These are phyloP conservation scores for Berberis vulgaris DNA, from an alignment of 164 flowering plant species.

Conservation along the genomic window DNA sequence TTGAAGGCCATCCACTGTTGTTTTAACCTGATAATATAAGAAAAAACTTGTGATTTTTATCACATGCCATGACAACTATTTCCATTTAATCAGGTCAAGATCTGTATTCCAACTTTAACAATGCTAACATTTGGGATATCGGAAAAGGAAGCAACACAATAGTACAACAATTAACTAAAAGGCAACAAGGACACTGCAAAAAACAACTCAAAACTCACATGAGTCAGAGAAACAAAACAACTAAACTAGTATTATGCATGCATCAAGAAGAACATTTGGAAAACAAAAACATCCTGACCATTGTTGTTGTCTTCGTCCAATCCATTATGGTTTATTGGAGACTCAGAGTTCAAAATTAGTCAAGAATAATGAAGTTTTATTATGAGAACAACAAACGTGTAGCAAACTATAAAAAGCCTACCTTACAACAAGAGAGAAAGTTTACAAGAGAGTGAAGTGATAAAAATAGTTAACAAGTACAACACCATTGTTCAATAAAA, in stretches of 20 bases:
- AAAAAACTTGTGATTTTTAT: too few relatives aligned
- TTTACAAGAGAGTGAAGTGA: conserved; percentile 8
- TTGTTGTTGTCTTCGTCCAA: conserved; percentile 17
- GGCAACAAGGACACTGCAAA: background rate
- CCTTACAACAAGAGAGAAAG: conserved; percentile 41
- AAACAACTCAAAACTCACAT: background rate
- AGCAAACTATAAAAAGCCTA: conserved; percentile 5
- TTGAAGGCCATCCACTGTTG: too few relatives aligned
- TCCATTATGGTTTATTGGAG: conserved; percentile 14
- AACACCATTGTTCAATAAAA: too few relatives aligned
- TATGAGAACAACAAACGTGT: background rate
- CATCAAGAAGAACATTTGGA: background rate
- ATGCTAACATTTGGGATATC: too few relatives aligned
- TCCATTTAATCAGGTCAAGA: too few relatives aligned
- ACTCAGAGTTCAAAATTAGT: conserved; percentile 7
- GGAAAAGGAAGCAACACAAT: too few relatives aligned
- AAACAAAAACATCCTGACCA: conserved; percentile 28
- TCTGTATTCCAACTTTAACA: too few relatives aligned
- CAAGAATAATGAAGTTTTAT: background rate
- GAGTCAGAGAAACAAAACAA: background rate
- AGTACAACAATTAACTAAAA: background rate
- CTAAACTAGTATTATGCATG: too few relatives aligned
- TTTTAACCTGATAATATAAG: too few relatives aligned
- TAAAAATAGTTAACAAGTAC: too few relatives aligned
- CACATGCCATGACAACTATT: too few relatives aligned